phyloP scores from a whole-genome alignment of 2,329 filamentous ascomycete genomes.

The Aureobasidium vineae region DNA sequence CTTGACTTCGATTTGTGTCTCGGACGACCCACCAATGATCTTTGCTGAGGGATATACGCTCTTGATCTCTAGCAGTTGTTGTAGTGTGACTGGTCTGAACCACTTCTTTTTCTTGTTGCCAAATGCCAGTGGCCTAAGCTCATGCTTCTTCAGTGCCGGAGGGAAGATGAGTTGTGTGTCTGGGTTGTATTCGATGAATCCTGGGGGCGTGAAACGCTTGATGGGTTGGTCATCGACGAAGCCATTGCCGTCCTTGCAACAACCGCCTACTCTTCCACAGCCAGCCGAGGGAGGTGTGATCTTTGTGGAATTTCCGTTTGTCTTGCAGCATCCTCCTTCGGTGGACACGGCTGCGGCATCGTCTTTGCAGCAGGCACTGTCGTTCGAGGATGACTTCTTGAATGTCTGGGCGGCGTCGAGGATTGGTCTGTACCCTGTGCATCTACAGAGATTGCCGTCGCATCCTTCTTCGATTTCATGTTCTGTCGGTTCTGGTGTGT shows the following conservation, averaged over 20 bases:
- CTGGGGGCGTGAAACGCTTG: slow-evolving; percentile 74
- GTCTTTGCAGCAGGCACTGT: slow-evolving; percentile 44
- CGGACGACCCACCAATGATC: slow-evolving; percentile 91
- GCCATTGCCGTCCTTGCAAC: slow-evolving; percentile 37
- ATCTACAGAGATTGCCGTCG: slow-evolving; percentile 92
- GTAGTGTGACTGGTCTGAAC: slow-evolving; percentile 83
- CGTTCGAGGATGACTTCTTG: slow-evolving; percentile 58
- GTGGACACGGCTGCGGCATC: neutral
- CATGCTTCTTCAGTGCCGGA: slow-evolving; percentile 75
- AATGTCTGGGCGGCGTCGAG: slow-evolving; percentile 93
- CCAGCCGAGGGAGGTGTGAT: slow-evolving; percentile 42
- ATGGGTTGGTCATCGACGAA: slow-evolving; percentile 47
- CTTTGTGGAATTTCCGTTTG: slow-evolving; percentile 52
- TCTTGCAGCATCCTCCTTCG: slow-evolving; percentile 33
- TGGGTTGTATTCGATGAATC: slow-evolving; percentile 90
- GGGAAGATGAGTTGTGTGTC: slow-evolving; percentile 97
- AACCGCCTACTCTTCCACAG: slow-evolving; percentile 50
- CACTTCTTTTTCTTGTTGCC: slow-evolving; percentile 94
- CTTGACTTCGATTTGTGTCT: slow-evolving; percentile 97
- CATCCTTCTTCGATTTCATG: slow-evolving; percentile 93
- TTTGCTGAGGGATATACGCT: slow-evolving; percentile 79
- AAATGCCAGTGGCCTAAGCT: slow-evolving; percentile 77
- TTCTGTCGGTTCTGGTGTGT: slow-evolving; percentile 72
- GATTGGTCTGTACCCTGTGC: slow-evolving; percentile 92
- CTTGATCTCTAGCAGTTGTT: slow-evolving; percentile 91